phyloP scores from a whole-genome alignment of 371 early-diverging fungal genomes.

The Mortierella sp. region DNA sequence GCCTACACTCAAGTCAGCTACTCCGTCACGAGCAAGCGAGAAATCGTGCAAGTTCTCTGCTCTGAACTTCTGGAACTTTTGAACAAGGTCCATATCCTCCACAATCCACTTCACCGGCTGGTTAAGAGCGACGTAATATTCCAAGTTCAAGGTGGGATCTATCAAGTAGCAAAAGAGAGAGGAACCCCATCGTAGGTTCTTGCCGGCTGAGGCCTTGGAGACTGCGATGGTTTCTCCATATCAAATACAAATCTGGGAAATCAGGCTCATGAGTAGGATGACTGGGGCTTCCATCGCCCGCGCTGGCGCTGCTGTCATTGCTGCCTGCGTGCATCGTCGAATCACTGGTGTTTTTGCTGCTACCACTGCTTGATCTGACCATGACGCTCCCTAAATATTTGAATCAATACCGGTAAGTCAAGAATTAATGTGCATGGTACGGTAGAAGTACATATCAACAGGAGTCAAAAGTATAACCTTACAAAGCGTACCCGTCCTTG shows the following conservation, averaged over 20 bases:
- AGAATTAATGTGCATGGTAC: not conserved
- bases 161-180: not conserved
- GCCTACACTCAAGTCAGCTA: conserved; percentile 15
- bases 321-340: not conserved
- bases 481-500: not conserved
- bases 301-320: not conserved
- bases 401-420: not conserved
- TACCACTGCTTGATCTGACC: conserved; percentile 1
- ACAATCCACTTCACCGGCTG: conserved; percentile 12
- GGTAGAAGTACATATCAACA: not conserved
- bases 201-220: conserved; percentile 1
- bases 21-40: conserved; percentile 17
- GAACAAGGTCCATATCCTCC: not conserved
- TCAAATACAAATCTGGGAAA: not conserved
- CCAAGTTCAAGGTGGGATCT: not conserved
- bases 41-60: conserved; percentile 9
- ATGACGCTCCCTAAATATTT: not conserved
- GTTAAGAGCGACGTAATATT: not conserved
- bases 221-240: not conserved
- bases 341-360: not conserved
- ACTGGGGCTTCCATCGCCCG: not conserved
- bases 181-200: not conserved
- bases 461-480: not conserved
- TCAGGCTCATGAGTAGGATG: not conserved
- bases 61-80: conserved; percentile 13